Conservation (phyloP, 306 rosid genomes). For the Trifolium dubium region DNA sequence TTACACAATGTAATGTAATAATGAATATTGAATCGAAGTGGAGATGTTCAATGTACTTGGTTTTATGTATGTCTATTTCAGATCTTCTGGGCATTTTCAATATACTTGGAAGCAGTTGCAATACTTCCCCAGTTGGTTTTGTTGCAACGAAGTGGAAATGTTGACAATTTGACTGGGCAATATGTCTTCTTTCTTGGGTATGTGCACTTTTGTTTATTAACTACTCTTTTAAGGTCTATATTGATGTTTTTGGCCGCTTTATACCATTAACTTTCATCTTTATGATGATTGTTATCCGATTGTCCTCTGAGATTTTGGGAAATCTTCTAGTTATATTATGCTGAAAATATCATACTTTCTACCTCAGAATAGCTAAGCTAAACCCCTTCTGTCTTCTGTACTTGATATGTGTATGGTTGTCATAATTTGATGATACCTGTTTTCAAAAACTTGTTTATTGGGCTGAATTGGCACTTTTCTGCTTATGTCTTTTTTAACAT, state of each 20-base stretch:
- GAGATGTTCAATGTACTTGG: background rate
- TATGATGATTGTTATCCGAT: conserved; percentile 11
- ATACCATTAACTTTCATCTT: background rate
- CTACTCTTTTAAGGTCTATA: conserved; percentile 20
- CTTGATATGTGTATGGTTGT: background rate
- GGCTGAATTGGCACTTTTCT: conserved; percentile 20
- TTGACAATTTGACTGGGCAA: conserved; percentile 92
- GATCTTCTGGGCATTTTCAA: conserved; percentile 95
- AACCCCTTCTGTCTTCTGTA: background rate
- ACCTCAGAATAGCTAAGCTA: background rate
- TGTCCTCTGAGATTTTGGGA: conserved; percentile 10
- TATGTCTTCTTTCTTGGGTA: conserved; percentile 94
- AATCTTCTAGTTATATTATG: conserved; percentile 13
- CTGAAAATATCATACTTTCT: conserved; percentile 4
- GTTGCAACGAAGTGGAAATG: conserved; percentile 92
- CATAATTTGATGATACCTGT: background rate
- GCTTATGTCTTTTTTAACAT: background rate
- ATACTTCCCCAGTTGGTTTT: conserved; percentile 89
- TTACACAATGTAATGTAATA: conserved; percentile 15
- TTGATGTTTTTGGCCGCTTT: conserved; percentile 19
- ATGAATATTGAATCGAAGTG: background rate
- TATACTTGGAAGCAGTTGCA: conserved; percentile 91
- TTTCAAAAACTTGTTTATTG: conserved; percentile 21
- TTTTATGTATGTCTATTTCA: conserved; percentile 45
- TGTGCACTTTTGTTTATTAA: conserved; percentile 27